These are phyloP conservation scores for Xylaria castorea DNA, from an alignment of 495 filamentous ascomycete genomes.

Conservation along the genomic window DNA sequence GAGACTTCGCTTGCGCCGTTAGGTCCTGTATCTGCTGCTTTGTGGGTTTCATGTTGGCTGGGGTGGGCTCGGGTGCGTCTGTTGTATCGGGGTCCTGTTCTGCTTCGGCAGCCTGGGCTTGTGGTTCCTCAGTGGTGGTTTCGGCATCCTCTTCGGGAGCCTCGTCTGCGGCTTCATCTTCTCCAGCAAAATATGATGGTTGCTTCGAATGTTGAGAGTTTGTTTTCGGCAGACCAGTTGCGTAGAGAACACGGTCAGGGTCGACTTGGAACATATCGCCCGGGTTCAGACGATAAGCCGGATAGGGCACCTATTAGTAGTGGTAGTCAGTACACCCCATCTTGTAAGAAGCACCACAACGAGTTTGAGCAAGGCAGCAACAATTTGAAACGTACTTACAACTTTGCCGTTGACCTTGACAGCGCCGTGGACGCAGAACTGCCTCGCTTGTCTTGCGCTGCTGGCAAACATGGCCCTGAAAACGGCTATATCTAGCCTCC, in stretches of 20 bases:
- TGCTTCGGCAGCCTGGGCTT: conserved; percentile 39
- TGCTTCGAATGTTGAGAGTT: conserved; percentile 15
- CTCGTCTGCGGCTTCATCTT: conserved; percentile 39
- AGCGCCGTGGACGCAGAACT: conserved; percentile 89
- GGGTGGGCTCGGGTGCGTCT: conserved; percentile 36
- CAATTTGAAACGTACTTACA: conserved; percentile 55
- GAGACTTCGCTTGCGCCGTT: conserved; percentile 34
- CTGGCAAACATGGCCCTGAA: conserved; percentile 93
- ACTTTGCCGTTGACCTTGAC: conserved; percentile 97
- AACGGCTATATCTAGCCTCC: conserved; percentile 88
- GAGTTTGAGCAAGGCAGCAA: conserved; percentile 7
- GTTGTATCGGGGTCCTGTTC: conserved; percentile 43
- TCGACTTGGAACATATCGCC: conserved; percentile 98
- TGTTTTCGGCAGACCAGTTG: conserved; percentile 78
- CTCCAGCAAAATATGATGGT: conserved; percentile 20
- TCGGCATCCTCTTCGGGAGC: conserved; percentile 39
- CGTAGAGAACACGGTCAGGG: conserved; percentile 81
- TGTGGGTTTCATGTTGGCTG: conserved; percentile 38
- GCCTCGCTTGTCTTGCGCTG: conserved; percentile 90
- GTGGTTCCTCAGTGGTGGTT: conserved; percentile 29
- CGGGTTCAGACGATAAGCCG: conserved; percentile 93
- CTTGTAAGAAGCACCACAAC: background rate
- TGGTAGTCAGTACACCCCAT: background rate
- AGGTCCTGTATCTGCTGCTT: conserved; percentile 37
- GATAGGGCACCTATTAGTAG: conserved; percentile 79